phyloP scores from a whole-genome alignment of 139 green algal genomes.

The Cymbomonas tetramitiformis region DNA sequence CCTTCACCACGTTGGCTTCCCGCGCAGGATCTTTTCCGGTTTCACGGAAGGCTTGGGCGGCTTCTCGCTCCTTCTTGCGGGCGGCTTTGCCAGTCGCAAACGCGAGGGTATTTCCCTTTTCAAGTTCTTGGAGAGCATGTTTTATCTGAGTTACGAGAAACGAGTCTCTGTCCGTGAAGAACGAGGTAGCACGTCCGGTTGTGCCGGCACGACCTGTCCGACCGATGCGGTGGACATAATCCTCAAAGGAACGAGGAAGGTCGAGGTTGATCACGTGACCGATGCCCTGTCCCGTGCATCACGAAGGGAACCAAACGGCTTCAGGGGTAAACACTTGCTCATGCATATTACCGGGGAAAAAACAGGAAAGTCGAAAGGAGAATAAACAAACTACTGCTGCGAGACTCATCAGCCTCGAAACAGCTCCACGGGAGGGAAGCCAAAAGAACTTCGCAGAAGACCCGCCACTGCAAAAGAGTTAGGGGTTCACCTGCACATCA shows the following conservation, averaged over 20 bases:
- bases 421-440: too few relatives aligned
- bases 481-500: too few relatives aligned
- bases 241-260: slow-evolving; percentile 51
- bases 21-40: neutral
- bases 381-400: too few relatives aligned
- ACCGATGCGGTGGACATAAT: slow-evolving; percentile 78
- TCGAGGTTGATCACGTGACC: slow-evolving; percentile 74
- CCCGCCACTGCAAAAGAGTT: too few relatives aligned
- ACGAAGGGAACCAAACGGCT: too few relatives aligned
- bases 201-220: slow-evolving; percentile 57
- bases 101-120: slow-evolving; percentile 56
- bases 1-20: too few relatives aligned
- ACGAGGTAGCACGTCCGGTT: slow-evolving; percentile 53
- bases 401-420: too few relatives aligned
- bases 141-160: slow-evolving; percentile 54
- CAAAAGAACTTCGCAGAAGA: too few relatives aligned
- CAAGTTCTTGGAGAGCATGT: slow-evolving; percentile 48
- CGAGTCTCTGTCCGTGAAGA: slow-evolving; percentile 53
- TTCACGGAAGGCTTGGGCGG: slow-evolving; percentile 35
- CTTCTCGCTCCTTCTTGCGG: slow-evolving; percentile 43
- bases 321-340: too few relatives aligned
- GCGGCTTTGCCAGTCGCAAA: slow-evolving; percentile 68
- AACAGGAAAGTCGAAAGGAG: too few relatives aligned
- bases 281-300: too few relatives aligned
- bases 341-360: too few relatives aligned